Conservation (phyloP, 345 rosid species). For the Hibiscus syriacus region DNA sequence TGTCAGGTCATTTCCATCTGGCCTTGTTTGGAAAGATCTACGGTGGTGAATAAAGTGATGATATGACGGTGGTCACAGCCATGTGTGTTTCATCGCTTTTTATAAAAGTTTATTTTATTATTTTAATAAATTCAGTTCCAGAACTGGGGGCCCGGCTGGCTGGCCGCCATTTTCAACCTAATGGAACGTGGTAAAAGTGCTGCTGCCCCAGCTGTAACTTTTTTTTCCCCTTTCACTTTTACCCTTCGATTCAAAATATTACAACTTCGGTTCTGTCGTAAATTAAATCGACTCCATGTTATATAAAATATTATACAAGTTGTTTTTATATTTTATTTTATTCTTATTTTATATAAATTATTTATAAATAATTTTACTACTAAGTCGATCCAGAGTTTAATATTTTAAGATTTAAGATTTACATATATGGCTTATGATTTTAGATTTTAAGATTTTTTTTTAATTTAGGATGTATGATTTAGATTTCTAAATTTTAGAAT, state of each 20-base stretch:
- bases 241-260: background rate
- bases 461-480: no score
- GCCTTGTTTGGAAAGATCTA: background rate
- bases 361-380: no score
- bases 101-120: background rate
- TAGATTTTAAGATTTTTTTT: no score
- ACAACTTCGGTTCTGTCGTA: background rate
- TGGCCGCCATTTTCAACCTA: background rate
- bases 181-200: background rate
- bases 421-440: no score
- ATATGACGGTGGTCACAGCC: constrained; percentile 1
- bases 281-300: no score
- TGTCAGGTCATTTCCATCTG: background rate
- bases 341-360: no score
- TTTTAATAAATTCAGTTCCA: background rate
- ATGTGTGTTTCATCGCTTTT: background rate
- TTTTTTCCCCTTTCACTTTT: background rate
- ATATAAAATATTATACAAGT: no score
- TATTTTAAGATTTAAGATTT: no score
- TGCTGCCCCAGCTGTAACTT: background rate
- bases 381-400: no score
- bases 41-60: background rate
- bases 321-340: no score
- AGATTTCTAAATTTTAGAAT: no score
- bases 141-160: background rate